A percentile compares a stretch with the other conserved stretches of the same genome.
These are phyloP conservation scores for Candida schatavii DNA, from an alignment of 805 yeast species.

Conservation along the genomic window DNA sequence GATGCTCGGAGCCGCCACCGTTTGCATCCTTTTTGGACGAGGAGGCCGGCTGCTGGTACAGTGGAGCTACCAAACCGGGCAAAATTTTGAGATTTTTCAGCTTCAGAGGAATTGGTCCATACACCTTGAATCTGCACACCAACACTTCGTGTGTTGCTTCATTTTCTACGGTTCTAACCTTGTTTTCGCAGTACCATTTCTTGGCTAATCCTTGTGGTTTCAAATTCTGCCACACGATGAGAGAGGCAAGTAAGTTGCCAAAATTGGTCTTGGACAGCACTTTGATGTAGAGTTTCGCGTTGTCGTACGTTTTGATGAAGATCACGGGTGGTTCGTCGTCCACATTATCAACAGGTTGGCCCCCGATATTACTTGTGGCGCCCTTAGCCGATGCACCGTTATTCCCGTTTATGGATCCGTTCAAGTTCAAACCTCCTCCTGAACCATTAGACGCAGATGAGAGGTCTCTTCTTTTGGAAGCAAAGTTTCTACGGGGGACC, in stretches of 20 bases:
- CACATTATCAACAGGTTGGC: background rate
- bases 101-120: conserved; percentile 55
- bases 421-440: background rate
- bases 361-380: background rate
- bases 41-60: conserved; percentile 17
- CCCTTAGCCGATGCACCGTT: background rate
- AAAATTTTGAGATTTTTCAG: conserved; percentile 36
- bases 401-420: background rate
- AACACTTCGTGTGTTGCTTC: conserved; percentile 39
- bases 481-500: background rate
- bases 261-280: conserved; percentile 38
- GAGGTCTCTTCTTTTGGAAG: background rate
- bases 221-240: conserved; percentile 58
- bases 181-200: conserved; percentile 49
- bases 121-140: conserved; percentile 64
- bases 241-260: conserved; percentile 40
- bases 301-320: conserved; percentile 39
- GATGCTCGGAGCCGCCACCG: background rate
- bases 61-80: conserved; percentile 37
- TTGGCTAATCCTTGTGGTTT: conserved; percentile 52
- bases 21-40: conserved; percentile 4
- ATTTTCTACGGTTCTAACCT: conserved; percentile 15
- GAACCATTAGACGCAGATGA: background rate
- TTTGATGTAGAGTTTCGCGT: conserved; percentile 34
- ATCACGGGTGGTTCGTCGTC: conserved; percentile 35